These are phyloP conservation scores for Fusarium nanum DNA, from an alignment of 2,329 filamentous ascomycete genomes.

Conservation along the genomic window DNA sequence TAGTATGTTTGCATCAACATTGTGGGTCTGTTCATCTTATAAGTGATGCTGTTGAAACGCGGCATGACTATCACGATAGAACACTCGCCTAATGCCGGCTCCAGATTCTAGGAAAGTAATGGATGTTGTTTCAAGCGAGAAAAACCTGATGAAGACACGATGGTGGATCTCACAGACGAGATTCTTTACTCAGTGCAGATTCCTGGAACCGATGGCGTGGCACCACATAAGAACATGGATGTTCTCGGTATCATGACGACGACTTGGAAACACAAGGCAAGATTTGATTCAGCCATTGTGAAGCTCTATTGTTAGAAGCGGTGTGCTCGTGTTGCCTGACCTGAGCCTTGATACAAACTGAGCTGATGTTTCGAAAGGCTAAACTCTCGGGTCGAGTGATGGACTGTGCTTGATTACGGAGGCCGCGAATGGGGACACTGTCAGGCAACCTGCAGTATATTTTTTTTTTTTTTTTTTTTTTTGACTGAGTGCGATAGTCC, in stretches of 20 bases:
- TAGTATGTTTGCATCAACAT: neutral
- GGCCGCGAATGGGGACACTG: constrained; percentile 5
- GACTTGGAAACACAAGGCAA: constrained; percentile 14
- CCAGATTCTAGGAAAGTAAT: neutral
- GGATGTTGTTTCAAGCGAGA: neutral
- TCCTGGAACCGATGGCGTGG: constrained; percentile 26
- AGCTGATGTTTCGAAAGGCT: constrained; percentile 31
- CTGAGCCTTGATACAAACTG: constrained; percentile 10
- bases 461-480: neutral
- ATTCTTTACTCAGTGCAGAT: constrained; percentile 3
- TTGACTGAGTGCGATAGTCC: neutral
- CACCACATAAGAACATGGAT: constrained; percentile 35
- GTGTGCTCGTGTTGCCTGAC: constrained; percentile 25
- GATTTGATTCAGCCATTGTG: constrained; percentile 3
- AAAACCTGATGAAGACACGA: neutral
- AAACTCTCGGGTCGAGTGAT: constrained; percentile 27
- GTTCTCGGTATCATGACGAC: constrained; percentile 3
- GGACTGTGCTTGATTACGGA: constrained; percentile 39
- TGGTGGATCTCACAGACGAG: neutral
- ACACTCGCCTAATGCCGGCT: neutral
- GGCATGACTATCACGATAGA: neutral
- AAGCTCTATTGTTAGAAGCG: constrained; percentile 17
- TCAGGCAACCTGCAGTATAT: constrained; percentile 11
- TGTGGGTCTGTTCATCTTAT: neutral
- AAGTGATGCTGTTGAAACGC: neutral